A percentile compares a stretch with the other conserved stretches of the same genome.
phyloP scores from a whole-genome alignment of 2,329 filamentous ascomycete species.

The Aspergillus tanneri region DNA sequence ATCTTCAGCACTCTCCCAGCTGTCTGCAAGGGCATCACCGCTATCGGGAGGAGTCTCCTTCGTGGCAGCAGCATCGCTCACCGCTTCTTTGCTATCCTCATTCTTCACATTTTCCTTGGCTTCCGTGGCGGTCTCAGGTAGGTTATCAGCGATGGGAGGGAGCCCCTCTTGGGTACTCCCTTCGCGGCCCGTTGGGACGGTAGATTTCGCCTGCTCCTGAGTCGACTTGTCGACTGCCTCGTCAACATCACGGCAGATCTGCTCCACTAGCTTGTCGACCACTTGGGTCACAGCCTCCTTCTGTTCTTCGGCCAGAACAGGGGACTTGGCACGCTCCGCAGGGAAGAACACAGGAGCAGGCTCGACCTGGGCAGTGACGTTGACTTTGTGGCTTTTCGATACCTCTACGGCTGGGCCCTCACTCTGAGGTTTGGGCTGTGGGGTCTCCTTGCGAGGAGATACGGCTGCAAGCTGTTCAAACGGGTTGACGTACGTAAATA shows the following conservation, averaged over 20 bases:
- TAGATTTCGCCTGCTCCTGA: constrained; percentile 48
- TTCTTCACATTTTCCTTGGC: constrained; percentile 52
- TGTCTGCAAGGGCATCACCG: constrained; percentile 67
- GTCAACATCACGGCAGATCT: constrained; percentile 61
- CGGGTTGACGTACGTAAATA: constrained; percentile 71
- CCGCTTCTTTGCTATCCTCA: constrained; percentile 52
- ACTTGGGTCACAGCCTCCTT: constrained; percentile 71
- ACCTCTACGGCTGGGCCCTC: constrained; percentile 40
- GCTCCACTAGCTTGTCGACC: constrained; percentile 63
- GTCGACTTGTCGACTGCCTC: constrained; percentile 63
- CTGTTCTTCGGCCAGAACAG: constrained; percentile 33
- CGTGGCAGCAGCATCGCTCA: constrained; percentile 54
- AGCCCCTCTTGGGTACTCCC: constrained; percentile 39
- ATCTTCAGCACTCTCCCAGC: constrained; percentile 84
- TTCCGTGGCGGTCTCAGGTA: constrained; percentile 44
- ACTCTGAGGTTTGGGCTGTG: constrained; percentile 47
- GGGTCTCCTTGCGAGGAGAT: constrained; percentile 60
- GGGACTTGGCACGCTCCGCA: constrained; percentile 23
- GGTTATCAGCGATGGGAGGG: constrained; percentile 33
- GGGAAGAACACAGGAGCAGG: constrained; percentile 3
- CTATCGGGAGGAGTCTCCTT: constrained; percentile 57
- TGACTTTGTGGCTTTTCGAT: constrained; percentile 23
- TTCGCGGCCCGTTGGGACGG: constrained; percentile 31
- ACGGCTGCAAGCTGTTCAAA: constrained; percentile 69
- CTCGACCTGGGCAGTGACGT: constrained; percentile 23